A percentile compares a stretch with the other conserved stretches of the same genome.
phyloP scores from a whole-genome alignment of 2,329 filamentous ascomycete species.

The Aspergillus jensenii region DNA sequence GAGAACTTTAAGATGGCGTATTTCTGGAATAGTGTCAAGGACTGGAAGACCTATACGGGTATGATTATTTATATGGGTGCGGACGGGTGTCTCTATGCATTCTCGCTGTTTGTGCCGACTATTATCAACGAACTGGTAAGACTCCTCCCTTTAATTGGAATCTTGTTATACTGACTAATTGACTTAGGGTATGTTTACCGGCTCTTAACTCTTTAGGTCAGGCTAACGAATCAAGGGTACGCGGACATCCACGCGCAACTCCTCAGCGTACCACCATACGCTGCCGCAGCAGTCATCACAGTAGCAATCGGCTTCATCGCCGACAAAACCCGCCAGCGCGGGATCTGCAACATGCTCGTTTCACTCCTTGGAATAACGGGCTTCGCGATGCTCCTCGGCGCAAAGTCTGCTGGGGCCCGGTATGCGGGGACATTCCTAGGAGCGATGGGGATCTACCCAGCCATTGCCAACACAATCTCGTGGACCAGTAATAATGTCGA shows the following conservation, averaged over 20 bases:
- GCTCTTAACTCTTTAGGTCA: no score
- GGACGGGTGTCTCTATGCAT: constrained; percentile 60
- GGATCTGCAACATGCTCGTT: constrained; percentile 74
- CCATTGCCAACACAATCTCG: constrained; percentile 80
- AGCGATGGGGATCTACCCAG: constrained; percentile 84
- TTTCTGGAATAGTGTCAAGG: constrained; percentile 69
- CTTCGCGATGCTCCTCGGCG: constrained; percentile 74
- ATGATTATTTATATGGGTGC: constrained; percentile 78
- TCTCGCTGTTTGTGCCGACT: constrained; percentile 63
- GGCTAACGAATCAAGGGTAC: constrained; percentile 44
- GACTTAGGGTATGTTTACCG: not conserved
- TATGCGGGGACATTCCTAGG: constrained; percentile 84
- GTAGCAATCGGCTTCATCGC: constrained; percentile 71
- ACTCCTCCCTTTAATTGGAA: not conserved
- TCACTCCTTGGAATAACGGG: constrained; percentile 72
- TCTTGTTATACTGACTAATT: not conserved
- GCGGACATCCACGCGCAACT: constrained; percentile 66
- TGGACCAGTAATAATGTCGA: constrained; percentile 89
- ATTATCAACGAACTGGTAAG: constrained; percentile 63
- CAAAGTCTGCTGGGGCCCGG: constrained; percentile 63
- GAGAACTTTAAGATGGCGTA: constrained; percentile 74
- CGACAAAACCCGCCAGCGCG: constrained; percentile 70
- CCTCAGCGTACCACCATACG: constrained; percentile 74
- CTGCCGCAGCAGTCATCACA: constrained; percentile 67
- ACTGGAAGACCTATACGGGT: constrained; percentile 81